Evolutionary conservation across 73 alveolate genomes (phyloP), one percentile per base, ranked within the genome.

Genomic region (Paramecium sonneborni): DNA sequence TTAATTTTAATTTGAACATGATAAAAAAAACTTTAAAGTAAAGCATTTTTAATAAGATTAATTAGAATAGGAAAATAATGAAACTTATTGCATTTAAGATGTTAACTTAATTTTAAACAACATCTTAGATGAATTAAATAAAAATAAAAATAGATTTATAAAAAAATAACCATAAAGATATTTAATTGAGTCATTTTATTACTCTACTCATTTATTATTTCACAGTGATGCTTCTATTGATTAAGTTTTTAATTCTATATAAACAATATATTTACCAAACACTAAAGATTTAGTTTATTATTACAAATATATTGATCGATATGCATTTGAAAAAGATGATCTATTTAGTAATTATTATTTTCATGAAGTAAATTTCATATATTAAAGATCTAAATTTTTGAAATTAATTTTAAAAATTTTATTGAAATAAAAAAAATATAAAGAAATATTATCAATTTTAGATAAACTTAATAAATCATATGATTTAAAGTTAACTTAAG

Each of bases 401-500:
- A 72, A 72, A 72, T 38, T 35, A 72, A 72, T 72, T 18, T 1
- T 72, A 8, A 35, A 72, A 10, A 32, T 35, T 35, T 18, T 72
- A 72, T 35, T 72, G 26, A 35, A 28, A 35, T 8, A 72, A 72
- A 21, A 38, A 38, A 72, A 34, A 72, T 72, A 21, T n/a, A 72
- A 72, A 37, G 86, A 72, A 34, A 35, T 72, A 1, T 1, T 28
- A 28, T 15, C 32, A 34, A 26, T 72, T 9, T 35, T 72, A 34
- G 86, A 72, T 11, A 72, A 72, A 30, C 44, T 72, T 1, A 72
- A 72, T 6, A 35, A 72, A 72, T 15, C 18, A 10, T 72, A 15
- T 35, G 86, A 72, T 72, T 72, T 72, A 37, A 72, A 62, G 26
- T 72, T 72, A 38, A 12, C 14, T 0, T 72, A 72, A 72, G 86